Percentiles rank a stretch among this genome's conserved stretches.
phyloP scores from a whole-genome alignment of 2,329 filamentous ascomycete species.

The Didymella glomerata region DNA sequence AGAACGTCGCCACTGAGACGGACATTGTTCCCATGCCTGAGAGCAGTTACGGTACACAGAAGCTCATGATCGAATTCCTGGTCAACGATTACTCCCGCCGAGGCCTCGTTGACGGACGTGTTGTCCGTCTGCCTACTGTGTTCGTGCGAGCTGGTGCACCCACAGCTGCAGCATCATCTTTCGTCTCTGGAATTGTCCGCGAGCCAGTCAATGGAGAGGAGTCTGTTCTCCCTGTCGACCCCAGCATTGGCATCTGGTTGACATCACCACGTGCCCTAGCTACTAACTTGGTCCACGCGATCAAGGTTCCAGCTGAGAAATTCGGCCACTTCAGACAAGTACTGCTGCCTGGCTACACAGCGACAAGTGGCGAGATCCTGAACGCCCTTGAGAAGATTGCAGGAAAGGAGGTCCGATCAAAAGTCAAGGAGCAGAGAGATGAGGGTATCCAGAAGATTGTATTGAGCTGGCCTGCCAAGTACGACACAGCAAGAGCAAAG shows the following conservation, averaged over 20 bases:
- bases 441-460: slow-evolving; percentile 62
- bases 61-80: slow-evolving; percentile 68
- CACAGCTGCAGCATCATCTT: slow-evolving; percentile 69
- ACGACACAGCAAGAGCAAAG: slow-evolving; percentile 64
- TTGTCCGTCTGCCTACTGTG: slow-evolving; percentile 68
- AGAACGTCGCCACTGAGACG: slow-evolving; percentile 46
- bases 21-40: slow-evolving; percentile 66
- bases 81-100: slow-evolving; percentile 70
- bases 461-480: slow-evolving; percentile 64
- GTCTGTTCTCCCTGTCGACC: slow-evolving; percentile 60
- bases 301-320: slow-evolving; percentile 59
- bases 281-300: slow-evolving; percentile 63
- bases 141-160: slow-evolving; percentile 68
- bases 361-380: slow-evolving; percentile 65
- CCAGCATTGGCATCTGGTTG: slow-evolving; percentile 65
- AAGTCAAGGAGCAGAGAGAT: slow-evolving; percentile 63
- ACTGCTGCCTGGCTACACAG: slow-evolving; percentile 63
- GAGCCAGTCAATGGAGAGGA: slow-evolving; percentile 67
- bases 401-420: slow-evolving; percentile 60
- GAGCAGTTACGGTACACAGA: slow-evolving; percentile 70
- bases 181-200: slow-evolving; percentile 70
- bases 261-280: slow-evolving; percentile 64
- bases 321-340: slow-evolving; percentile 63
- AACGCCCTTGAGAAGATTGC: slow-evolving; percentile 64
- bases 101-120: slow-evolving; percentile 66